Base-by-base conservation (phyloP, 495 filamentous ascomycete genomes). In the Mycothermus thermophilus region DNA sequence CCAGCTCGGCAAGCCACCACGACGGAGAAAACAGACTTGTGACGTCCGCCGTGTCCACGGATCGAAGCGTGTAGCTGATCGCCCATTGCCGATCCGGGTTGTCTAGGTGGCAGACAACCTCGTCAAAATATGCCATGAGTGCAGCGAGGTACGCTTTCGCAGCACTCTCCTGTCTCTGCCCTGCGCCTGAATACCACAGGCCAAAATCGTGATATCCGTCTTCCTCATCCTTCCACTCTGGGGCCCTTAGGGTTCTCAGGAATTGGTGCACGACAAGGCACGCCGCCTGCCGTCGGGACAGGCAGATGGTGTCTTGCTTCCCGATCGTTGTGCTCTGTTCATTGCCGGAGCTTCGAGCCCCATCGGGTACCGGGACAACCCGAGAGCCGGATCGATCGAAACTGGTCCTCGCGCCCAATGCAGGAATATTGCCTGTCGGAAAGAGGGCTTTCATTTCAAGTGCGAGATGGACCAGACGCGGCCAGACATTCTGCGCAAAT, bases 191-290 rank as follows among this genome's bases (percentile, higher is more conserved):
- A 34, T 49, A 49, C 43, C 46, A 52, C 10, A 49, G 35, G 10
- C 46, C 37, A 38, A 50, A 50, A 26, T 47, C 50, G 38, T 44
- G 40, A 13, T 21, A 41, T 8, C 37, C 37, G 4, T 46, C 50
- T 9, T 44, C 43, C n/a, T 41, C 34, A 7, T 4, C 12, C 17
- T 41, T 35, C 41, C 35, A 49, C 1, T 11, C 9, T 8, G 41
- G 43, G 1, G 33, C 29, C 3, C 23, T 15, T 13, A 47, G 13
- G 15, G 39, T 46, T n/a, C 41, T 34, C 3, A 50, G 37, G 22
- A 45, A 50, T 26, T 50, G 46, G 15, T 50, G 43, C 30, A 32
- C 38, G 3, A 41, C 41, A 19, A 50, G 31, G 31, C 46, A 50
- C 13, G 40, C 24, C 30, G 23, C 13, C 24, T 39, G 20, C 31